These are phyloP conservation scores for Debaryomyces singareniensis DNA, from an alignment of 1,139 yeast species.

Conservation along the genomic window DNA sequence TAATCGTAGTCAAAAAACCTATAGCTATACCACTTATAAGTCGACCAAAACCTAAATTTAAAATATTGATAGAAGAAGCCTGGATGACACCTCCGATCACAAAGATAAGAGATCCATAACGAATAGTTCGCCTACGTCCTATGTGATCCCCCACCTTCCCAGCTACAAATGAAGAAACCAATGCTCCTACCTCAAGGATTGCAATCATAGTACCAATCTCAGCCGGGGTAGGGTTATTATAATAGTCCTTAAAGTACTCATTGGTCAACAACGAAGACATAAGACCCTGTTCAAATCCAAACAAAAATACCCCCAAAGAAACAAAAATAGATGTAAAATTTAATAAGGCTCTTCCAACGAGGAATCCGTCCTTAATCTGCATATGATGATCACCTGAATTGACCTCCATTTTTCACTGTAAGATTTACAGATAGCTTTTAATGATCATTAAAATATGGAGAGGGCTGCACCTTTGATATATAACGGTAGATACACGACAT, in stretches of 20 bases:
- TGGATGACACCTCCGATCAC: constrained; percentile 78
- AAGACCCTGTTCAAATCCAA: constrained; percentile 61
- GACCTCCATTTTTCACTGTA: constrained; percentile 12
- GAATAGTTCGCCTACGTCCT: constrained; percentile 75
- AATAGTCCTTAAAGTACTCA: constrained; percentile 64
- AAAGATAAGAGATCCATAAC: constrained; percentile 76
- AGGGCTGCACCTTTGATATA: no score
- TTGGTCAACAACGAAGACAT: constrained; percentile 62
- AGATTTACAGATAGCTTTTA: no score
- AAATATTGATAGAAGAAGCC: constrained; percentile 40
- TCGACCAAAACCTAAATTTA: constrained; percentile 62
- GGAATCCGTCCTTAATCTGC: constrained; percentile 33
- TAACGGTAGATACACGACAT: no score
- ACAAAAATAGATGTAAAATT: constrained; percentile 56
- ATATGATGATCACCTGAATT: constrained; percentile 17
- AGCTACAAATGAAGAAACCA: constrained; percentile 67
- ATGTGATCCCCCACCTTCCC: constrained; percentile 74
- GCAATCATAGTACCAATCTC: constrained; percentile 49
- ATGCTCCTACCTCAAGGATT: constrained; percentile 66
- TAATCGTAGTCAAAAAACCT: constrained; percentile 85
- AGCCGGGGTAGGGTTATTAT: constrained; percentile 54
- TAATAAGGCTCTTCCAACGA: constrained; percentile 49
- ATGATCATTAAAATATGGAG: no score
- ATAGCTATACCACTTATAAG: constrained; percentile 82
- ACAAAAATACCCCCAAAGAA: constrained; percentile 51